phyloP scores from a whole-genome alignment of 2,329 filamentous ascomycete genomes.

The Rosellinia necatrix region DNA sequence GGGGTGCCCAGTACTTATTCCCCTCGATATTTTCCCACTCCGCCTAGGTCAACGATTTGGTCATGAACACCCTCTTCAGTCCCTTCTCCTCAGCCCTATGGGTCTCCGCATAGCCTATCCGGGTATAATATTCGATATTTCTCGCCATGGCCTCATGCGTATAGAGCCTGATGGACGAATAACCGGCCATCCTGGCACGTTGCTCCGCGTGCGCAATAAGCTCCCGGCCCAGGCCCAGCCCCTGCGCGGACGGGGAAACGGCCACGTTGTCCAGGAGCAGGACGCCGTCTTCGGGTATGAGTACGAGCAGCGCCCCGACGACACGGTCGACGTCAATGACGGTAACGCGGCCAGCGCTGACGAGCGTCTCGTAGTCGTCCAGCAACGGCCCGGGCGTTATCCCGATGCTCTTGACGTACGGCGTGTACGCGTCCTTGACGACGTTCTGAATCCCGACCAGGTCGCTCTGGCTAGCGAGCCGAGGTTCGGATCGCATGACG shows the following conservation, averaged over 20 bases:
- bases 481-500: slow-evolving; percentile 6
- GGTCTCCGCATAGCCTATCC: slow-evolving; percentile 16
- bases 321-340: slow-evolving; percentile 1
- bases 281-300: slow-evolving; percentile 5
- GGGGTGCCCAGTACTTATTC: too few species aligned
- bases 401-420: slow-evolving; percentile 15
- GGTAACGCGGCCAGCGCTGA: slow-evolving; percentile 7
- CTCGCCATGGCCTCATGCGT: slow-evolving; percentile 15
- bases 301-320: slow-evolving; percentile 10
- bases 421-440: slow-evolving; percentile 15
- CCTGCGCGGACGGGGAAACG: slow-evolving; percentile 16
- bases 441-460: slow-evolving; percentile 2
- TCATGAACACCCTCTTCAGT: slow-evolving; percentile 19
- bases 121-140: slow-evolving; percentile 18
- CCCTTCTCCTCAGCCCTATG: slow-evolving; percentile 17
- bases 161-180: slow-evolving; percentile 9
- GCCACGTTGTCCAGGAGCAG: slow-evolving; percentile 24
- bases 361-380: slow-evolving; percentile 16
- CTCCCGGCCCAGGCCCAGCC: slow-evolving; percentile 11
- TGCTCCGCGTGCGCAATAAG: slow-evolving; percentile 14
- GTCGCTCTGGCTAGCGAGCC: slow-evolving; percentile 3
- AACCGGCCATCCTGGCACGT: slow-evolving; percentile 1
- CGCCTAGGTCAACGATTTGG: slow-evolving; percentile 6
- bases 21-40: too few species aligned
- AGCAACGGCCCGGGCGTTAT: slow-evolving; percentile 17